Evolutionary conservation across 176 grass and related monocot genomes (phyloP), one percentile per base, ranked within the genome.

Genomic region (Hordeum marinum): DNA sequence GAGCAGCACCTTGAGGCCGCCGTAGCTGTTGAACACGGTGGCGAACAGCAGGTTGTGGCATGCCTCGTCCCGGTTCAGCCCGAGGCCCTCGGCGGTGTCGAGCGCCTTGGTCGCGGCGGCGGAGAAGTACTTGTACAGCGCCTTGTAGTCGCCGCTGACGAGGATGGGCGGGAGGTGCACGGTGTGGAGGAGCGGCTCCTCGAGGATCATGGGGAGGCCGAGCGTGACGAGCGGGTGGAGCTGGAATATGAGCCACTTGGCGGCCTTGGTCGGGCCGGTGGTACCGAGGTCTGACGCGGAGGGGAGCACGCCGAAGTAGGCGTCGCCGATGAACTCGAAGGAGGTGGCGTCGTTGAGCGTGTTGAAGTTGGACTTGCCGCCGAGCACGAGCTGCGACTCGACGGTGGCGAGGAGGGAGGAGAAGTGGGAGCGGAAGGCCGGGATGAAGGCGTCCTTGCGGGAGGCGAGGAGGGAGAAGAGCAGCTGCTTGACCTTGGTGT

Each of bases 41-140:
- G 85, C 76, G 88, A 95, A 93, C 7, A 95, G 37, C 6, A 95
- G 82, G 88, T 95, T 95, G 85, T 92, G 93, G 76, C 87, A 90
- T 4, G 93, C 93, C 85, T 92, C 90, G 5, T 92, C 83, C 2
- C 90, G 88, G 2, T 83, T 26, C 52, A 95, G 82, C 7, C 90
- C 93, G 3, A 95, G 64, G 5, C 61, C 18, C 71, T 87, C 90
- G 6, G 83, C 93, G 17, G 21, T 21, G 83, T 92, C 86, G n/a
- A 95, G 85, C 55, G 83, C 75, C 21, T 52, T 8, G 11, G 62
- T 18, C 2, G 64, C 88, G 0, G 63, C 80, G 29, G 55, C 4
- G 20, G 10, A 45, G 76, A 88, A 90, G 90, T 92, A 90, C n/a
- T 86, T 81, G 72, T 85, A 91, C 24, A 94, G 87, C 7, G 80